Evolutionary conservation across 352 stramenopile genomes (phyloP).

Genomic region (Aphanomyces stellatus): DNA sequence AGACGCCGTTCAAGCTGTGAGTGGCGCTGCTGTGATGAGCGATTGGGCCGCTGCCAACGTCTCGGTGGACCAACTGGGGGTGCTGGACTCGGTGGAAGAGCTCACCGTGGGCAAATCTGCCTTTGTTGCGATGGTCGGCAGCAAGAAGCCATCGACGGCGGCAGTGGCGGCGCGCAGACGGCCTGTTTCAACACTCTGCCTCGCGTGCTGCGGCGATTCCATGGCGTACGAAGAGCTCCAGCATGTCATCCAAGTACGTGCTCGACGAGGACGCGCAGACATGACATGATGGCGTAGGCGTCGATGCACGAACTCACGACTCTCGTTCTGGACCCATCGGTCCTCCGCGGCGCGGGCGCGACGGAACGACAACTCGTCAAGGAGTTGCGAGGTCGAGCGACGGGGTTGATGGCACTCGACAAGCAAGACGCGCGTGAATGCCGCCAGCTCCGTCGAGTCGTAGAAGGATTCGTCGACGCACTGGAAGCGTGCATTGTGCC

Average conservation of each 20-base stretch:
- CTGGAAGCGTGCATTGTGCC: neutral
- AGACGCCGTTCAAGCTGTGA: constrained; percentile 6
- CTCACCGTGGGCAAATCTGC: neutral
- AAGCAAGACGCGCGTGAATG: neutral
- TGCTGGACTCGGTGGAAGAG: neutral
- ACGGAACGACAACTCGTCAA: neutral
- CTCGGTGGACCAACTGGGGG: neutral
- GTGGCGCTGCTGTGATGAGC: neutral
- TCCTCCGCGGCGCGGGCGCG: neutral
- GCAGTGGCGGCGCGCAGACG: neutral
- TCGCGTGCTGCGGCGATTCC: neutral
- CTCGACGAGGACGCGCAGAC: no score
- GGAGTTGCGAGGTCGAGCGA: neutral
- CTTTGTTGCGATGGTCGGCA: neutral
- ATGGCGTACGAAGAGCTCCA: neutral
- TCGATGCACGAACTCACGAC: constrained; percentile 2
- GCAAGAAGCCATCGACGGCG: neutral
- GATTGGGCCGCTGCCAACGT: neutral
- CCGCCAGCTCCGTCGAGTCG: neutral
- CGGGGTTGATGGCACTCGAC: neutral
- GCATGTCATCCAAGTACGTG: neutral
- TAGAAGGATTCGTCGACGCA: neutral
- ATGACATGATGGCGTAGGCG: no score
- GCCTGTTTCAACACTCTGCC: neutral
- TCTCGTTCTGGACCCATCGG: neutral